Evolutionary conservation across 2,329 filamentous ascomycete genomes (phyloP).

Genomic region (Aspergillus quadricinctus): DNA sequence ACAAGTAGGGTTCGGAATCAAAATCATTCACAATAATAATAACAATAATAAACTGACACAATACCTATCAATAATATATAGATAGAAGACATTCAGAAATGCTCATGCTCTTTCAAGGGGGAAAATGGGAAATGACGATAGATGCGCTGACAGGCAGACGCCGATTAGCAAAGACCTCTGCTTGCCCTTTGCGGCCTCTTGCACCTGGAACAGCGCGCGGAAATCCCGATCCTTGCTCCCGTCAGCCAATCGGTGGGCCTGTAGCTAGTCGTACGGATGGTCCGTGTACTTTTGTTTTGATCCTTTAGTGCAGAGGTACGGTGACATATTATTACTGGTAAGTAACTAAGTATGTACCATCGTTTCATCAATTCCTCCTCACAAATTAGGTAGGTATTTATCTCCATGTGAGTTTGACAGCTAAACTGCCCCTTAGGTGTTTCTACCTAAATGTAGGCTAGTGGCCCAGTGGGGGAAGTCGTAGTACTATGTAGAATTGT

Average conservation of each 20-base stretch:
- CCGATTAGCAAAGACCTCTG: constrained; percentile 18
- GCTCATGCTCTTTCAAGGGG: not conserved
- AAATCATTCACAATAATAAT: not conserved
- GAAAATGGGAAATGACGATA: not conserved
- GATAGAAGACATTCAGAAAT: not conserved
- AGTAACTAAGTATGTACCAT: no score
- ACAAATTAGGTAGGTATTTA: no score
- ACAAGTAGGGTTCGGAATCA: not conserved
- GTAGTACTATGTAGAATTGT: no score
- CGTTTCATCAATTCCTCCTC: no score
- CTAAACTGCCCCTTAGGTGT: no score
- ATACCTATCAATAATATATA: not conserved
- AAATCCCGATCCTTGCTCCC: constrained; percentile 26
- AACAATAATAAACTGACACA: not conserved
- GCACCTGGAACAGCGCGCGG: constrained; percentile 27
- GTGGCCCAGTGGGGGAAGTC: no score
- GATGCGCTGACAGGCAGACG: constrained; percentile 7
- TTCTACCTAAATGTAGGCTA: no score
- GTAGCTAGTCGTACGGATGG: constrained; percentile 1
- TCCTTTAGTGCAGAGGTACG: not conserved
- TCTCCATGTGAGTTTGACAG: no score
- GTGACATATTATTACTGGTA: no score
- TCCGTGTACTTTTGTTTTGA: constrained; percentile 29
- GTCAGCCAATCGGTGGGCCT: constrained; percentile 27
- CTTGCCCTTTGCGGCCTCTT: constrained; percentile 33